phyloP scores from a whole-genome alignment of 208 protist species.

The Angomonas deanei region DNA sequence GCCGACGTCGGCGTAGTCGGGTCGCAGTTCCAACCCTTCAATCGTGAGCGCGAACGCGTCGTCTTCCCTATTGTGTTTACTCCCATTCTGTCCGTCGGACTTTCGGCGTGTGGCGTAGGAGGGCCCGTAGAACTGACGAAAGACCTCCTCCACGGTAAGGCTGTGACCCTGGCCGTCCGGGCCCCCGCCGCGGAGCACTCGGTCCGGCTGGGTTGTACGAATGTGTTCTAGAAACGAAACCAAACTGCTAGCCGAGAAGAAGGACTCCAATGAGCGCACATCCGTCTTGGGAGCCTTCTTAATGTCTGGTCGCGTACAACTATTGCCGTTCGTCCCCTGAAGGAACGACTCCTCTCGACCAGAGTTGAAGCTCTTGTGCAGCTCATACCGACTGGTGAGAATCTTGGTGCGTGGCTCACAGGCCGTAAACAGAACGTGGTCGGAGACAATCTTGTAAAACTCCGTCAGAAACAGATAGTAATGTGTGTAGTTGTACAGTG shows the following conservation, averaged over 20 bases:
- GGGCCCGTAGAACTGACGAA: neutral
- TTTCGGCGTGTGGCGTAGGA: neutral
- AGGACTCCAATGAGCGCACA: constrained; percentile 7
- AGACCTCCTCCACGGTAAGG: neutral
- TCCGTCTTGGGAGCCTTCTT: constrained; percentile 5
- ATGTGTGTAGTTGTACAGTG: constrained; percentile 34
- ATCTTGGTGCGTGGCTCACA: constrained; percentile 71
- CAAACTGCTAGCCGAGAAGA: constrained; percentile 2
- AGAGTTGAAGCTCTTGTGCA: constrained; percentile 73
- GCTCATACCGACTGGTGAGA: constrained; percentile 55
- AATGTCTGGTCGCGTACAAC: neutral
- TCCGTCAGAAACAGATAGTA: constrained; percentile 35
- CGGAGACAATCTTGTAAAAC: constrained; percentile 30
- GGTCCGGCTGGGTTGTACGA: neutral
- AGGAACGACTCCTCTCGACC: constrained; percentile 38
- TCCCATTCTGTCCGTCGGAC: no score
- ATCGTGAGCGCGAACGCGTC: constrained; percentile 37
- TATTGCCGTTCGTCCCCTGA: neutral
- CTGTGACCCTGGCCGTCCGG: neutral
- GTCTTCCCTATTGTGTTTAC: no score
- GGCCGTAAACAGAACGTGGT: constrained; percentile 54
- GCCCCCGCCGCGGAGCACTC: neutral
- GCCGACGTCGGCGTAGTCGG: constrained; percentile 36
- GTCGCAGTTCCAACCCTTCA: constrained; percentile 48
- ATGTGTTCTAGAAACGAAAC: constrained; percentile 6